Evolutionary conservation across 2,329 filamentous ascomycete genomes (phyloP).

Genomic region (Penicillium crustosum): DNA sequence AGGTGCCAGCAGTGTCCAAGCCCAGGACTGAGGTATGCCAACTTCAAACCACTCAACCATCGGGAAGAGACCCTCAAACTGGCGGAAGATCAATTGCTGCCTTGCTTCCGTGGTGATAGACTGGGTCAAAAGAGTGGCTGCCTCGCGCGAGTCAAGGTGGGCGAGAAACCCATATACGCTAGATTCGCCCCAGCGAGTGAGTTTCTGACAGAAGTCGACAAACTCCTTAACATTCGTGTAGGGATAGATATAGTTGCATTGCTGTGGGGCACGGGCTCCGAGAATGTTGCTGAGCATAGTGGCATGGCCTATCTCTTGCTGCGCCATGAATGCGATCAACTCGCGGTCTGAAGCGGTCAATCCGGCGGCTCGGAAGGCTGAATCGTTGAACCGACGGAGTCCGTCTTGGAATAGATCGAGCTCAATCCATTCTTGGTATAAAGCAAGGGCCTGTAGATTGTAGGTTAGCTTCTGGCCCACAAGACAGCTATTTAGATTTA

Average conservation of each 20-base stretch:
- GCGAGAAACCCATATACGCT: slow-evolving; percentile 79
- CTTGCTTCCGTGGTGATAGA: slow-evolving; percentile 76
- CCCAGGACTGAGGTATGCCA: slow-evolving; percentile 80
- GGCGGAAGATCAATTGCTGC: slow-evolving; percentile 81
- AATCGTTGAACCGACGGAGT: slow-evolving; percentile 65
- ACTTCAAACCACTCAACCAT: slow-evolving; percentile 82
- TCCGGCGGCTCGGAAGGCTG: slow-evolving; percentile 68
- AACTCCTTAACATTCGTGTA: slow-evolving; percentile 72
- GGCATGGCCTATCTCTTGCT: slow-evolving; percentile 76
- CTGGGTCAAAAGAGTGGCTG: slow-evolving; percentile 70
- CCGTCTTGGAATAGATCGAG: slow-evolving; percentile 79
- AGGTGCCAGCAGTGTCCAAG: slow-evolving; percentile 77
- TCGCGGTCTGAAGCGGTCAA: slow-evolving; percentile 67
- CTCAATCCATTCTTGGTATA: slow-evolving; percentile 85
- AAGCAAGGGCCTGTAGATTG: slow-evolving; percentile 55
- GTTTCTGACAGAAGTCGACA: slow-evolving; percentile 79
- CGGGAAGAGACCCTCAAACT: slow-evolving; percentile 75
- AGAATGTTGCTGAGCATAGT: slow-evolving; percentile 77
- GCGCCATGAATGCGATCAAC: slow-evolving; percentile 72
- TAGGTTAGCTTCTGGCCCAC: background rate
- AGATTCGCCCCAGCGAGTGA: slow-evolving; percentile 78
- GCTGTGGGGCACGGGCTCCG: slow-evolving; percentile 65
- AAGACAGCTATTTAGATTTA: too few relatives aligned
- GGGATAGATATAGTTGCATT: slow-evolving; percentile 82
- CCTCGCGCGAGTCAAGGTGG: slow-evolving; percentile 74